Conservation (phyloP, 352 stramenopile genomes). For the Aphanomyces euteiches region DNA sequence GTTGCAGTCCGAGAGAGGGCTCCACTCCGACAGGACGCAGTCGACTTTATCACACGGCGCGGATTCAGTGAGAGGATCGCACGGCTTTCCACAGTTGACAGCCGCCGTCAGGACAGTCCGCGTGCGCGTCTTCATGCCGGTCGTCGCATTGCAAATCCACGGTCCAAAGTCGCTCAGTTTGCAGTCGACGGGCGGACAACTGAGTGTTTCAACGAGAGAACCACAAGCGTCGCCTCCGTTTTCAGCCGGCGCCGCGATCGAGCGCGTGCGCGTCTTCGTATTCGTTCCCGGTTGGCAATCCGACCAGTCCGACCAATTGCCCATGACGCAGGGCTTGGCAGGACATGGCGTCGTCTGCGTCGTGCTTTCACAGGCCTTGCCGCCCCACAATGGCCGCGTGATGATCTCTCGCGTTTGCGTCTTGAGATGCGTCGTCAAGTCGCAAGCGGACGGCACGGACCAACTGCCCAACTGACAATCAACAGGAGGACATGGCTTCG, state of each 20-base stretch:
- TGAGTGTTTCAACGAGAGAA: background rate
- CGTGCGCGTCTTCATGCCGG: slow-evolving; percentile 36
- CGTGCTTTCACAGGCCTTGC: slow-evolving; percentile 24
- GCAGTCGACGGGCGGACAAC: slow-evolving; percentile 7
- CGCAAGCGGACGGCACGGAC: slow-evolving; percentile 40
- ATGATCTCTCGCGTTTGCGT: slow-evolving; percentile 38
- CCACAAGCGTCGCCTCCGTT: slow-evolving; percentile 37
- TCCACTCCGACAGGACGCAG: slow-evolving; percentile 55
- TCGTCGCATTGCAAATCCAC: slow-evolving; percentile 36
- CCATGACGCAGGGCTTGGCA: slow-evolving; percentile 6
- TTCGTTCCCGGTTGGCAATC: slow-evolving; percentile 39
- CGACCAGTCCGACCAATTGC: slow-evolving; percentile 50
- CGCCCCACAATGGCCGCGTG: slow-evolving; percentile 21
- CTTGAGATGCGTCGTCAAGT: slow-evolving; percentile 45
- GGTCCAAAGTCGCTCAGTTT: background rate
- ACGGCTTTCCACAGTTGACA: slow-evolving; percentile 42
- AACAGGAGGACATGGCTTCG: slow-evolving; percentile 42
- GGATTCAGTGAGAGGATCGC: slow-evolving; percentile 39
- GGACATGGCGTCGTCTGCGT: slow-evolving; percentile 3
- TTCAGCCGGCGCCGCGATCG: slow-evolving; percentile 39
- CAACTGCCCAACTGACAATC: slow-evolving; percentile 43
- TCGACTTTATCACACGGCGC: slow-evolving; percentile 43
- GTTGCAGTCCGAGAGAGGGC: slow-evolving; percentile 36
- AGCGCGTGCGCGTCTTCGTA: slow-evolving; percentile 45
- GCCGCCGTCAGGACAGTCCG: slow-evolving; percentile 38